Base-by-base conservation (phyloP, 257 asterid genomes). In the Solanum neorickii region DNA sequence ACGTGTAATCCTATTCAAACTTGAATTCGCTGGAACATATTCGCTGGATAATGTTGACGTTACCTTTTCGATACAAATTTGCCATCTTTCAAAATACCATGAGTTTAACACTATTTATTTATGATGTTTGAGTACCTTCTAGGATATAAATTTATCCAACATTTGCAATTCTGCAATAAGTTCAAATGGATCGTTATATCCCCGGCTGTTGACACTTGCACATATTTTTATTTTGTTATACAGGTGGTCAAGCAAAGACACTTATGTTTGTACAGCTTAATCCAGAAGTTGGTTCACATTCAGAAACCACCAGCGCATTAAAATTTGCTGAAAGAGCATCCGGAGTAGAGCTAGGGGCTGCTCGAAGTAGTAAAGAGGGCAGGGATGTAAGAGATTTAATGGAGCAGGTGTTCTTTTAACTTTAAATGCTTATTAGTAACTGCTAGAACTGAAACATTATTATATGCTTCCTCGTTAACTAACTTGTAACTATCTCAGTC, bases 191-290 rank as follows among this genome's bases (percentile, higher is more conserved):
- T 37, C 52, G 39, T 31, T 74, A 44, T 44, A 9, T 44, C 9
- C 16, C 46, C 10, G 14, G 25, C 1, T 25, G 65, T 44, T 77
- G n/a, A 44, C 14, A 77, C 41, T 77, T 44, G 18, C 31, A 18
- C 16, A 25, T 29, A 82, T 14, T 56, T 88, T 59, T 86, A 47
- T 60, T 49, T 75, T 62, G 6, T 31, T 83, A 59, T 69, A 65
- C 85, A 93, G 95, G 96, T 59, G 96, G 96, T 20, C 96, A 93
- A 87, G 97, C 95, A 29, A 94, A 94, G 91, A 94, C 97, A 9
- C 92, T 94, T 20, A 93, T 94, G 95, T 93, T 94, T 88, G 93
- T 93, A 25, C 97, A 94, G 89, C 91, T 94, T 75, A 93, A 94
- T 72, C 95, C 97, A 1, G 95, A 94, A 72, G 82, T 86, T 25